Evolutionary conservation across 2,329 filamentous ascomycete genomes (phyloP).

Genomic region (Nemania sp.): DNA sequence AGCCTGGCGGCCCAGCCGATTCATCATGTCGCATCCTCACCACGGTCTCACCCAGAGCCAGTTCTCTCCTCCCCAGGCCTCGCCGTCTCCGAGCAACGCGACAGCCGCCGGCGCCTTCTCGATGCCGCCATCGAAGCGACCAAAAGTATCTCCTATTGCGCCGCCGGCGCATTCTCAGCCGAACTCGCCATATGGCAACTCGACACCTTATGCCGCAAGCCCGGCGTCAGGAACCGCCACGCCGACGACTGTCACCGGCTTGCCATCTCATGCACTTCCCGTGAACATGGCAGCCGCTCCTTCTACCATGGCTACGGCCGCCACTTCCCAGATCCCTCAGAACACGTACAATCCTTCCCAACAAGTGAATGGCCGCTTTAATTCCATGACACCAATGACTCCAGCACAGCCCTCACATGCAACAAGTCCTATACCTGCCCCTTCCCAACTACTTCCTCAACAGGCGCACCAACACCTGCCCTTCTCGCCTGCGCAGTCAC

Average conservation of each 20-base stretch:
- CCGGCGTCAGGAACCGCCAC: constrained; percentile 46
- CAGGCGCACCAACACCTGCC: constrained; percentile 10
- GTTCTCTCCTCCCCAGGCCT: constrained; percentile 50
- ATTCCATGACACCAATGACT: constrained; percentile 24
- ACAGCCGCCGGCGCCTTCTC: constrained; percentile 56
- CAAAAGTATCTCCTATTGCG: constrained; percentile 71
- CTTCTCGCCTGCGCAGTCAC: constrained; percentile 6
- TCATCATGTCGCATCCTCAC: constrained; percentile 37
- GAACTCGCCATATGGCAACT: constrained; percentile 49
- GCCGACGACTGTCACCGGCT: constrained; percentile 42
- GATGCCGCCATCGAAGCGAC: constrained; percentile 74
- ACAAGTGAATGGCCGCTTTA: constrained; percentile 35
- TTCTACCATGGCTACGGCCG: neutral
- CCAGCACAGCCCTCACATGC: constrained; percentile 21
- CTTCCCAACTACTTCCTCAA: constrained; percentile 22
- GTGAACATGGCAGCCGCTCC: constrained; percentile 8
- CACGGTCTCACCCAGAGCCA: constrained; percentile 37
- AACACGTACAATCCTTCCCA: constrained; percentile 41
- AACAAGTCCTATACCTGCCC: constrained; percentile 16
- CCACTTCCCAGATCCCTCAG: constrained; percentile 22
- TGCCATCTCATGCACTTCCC: constrained; percentile 40
- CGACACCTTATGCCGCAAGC: constrained; percentile 41
- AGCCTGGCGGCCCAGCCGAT: neutral
- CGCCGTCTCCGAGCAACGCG: constrained; percentile 62
- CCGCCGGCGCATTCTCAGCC: constrained; percentile 65